Evolutionary conservation across 2,329 filamentous ascomycete genomes (phyloP), one percentile per base, ranked within the genome.

Genomic region (Basipetospora chlamydospora): DNA sequence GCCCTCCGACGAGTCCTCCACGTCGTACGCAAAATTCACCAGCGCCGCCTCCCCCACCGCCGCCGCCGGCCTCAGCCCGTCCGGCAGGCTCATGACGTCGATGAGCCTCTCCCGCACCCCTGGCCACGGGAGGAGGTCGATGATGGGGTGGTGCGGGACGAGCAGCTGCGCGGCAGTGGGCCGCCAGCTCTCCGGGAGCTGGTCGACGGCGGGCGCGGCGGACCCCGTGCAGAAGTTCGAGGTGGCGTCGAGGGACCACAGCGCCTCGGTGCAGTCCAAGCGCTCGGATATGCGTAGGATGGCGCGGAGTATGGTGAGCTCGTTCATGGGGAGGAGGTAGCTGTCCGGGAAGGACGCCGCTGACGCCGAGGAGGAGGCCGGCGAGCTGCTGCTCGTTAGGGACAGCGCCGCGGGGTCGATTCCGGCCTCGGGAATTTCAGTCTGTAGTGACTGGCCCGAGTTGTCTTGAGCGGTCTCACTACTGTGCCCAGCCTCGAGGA

Each of bases 101-200:
- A 77, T 67, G 26, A 70, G 50, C 39, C 63, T 63, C 42, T 72
- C 64, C 6, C 70, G 58, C 25, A 66, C 63, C 13, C 47, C 53
- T 2, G 71, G 68, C 72, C 70, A 76, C 1, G 70, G 71, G 2
- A 76, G 49, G 20, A 74, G 51, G 46, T 77, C 71, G 9, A 76
- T 49, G 10, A 73, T 40, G 2, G 72, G 70, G 43, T 75, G 71
- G 42, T 76, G 71, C 1, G 67, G 63, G 11, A 70, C 52, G 2
- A 56, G 43, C 7, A 59, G 46, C 46, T 75, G 71, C 0, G 60
- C 56, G 8, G 52, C 37, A 0, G 67, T 73, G 10, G 71, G 71
- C 22, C 57, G 63, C 53, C 69, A 65, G 26, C 64, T 57, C 11
- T 39, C 31, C 2, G 66, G 67, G 6, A 73, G 51, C 32, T 60